phyloP scores from a whole-genome alignment of 257 asterid species.

The Fraxinus anomala region DNA sequence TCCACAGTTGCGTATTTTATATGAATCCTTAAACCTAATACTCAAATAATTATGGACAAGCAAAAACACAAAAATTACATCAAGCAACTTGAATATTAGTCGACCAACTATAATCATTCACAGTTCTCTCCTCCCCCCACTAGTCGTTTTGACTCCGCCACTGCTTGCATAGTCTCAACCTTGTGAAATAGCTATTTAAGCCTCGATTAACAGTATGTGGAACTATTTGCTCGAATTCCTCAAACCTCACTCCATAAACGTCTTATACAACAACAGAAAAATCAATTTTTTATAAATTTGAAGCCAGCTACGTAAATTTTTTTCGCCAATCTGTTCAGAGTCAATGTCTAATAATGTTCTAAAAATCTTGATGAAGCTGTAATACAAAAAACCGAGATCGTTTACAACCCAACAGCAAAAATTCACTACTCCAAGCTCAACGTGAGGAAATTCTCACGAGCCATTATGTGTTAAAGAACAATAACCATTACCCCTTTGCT shows the following conservation, averaged over 20 bases:
- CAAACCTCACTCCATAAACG: too few relatives aligned
- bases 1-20: background rate
- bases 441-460: background rate
- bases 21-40: background rate
- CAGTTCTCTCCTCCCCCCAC: background rate
- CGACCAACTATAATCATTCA: background rate
- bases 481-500: background rate
- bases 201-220: background rate
- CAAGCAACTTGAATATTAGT: background rate
- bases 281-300: background rate
- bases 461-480: background rate
- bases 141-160: background rate
- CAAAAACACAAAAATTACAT: background rate
- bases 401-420: background rate
- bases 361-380: background rate
- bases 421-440: background rate
- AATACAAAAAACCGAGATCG: background rate
- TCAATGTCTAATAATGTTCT: background rate
- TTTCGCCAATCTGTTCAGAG: background rate
- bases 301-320: background rate
- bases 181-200: background rate
- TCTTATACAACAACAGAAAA: background rate
- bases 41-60: background rate
- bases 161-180: background rate
- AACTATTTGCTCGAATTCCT: background rate